Evolutionary conservation across 2,329 filamentous ascomycete genomes (phyloP), one percentile per base, ranked within the genome.

Genomic region (Apiospora aurea): DNA sequence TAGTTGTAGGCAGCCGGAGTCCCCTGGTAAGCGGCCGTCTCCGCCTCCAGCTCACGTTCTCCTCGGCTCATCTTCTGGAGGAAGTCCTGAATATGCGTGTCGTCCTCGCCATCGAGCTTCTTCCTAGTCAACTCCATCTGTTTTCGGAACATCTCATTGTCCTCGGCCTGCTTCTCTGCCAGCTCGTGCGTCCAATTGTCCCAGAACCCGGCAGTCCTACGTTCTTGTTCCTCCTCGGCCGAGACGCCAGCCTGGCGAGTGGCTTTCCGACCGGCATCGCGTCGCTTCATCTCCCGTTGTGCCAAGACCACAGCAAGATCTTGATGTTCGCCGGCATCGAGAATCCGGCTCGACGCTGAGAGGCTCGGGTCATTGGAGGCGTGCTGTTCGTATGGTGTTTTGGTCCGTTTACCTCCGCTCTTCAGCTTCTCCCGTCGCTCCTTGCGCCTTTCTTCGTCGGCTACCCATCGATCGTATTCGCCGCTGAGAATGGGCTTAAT

Each of bases 271-370:
- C 85, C 87, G 18, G 88, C 89, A 76, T 93, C 91, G 75, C 94
- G 87, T 57, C 93, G 87, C 71, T 84, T 85, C 72, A 95, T 88
- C 81, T 97, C 94, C 71, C 89, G 88, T 74, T 92, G 90, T 0
- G 94, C 94, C 43, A 97, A 81, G 75, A 92, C 89, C 8, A 97
- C 91, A 0, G 94, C 95, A 66, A 97, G 83, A 14, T 95, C 92
- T 74, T 91, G 88, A 74, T 97, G 87, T 71, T 94, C 90, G 1
- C 87, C 87, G 0, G 92, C 92, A 77, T 93, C 90, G 18, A 97
- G 82, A 1, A 93, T 87, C 75, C 87, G 88, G 0, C 87, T 85
- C 14, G 85, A 79, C 1, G 80, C 83, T 4, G 83, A 83, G 16
- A 94, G 81, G 1, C 88, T 91, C 0, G 91, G 90, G 73, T 94